These are phyloP conservation scores for Helminthosporium solani DNA, from an alignment of 2,329 filamentous ascomycete species.

Conservation along the genomic window DNA sequence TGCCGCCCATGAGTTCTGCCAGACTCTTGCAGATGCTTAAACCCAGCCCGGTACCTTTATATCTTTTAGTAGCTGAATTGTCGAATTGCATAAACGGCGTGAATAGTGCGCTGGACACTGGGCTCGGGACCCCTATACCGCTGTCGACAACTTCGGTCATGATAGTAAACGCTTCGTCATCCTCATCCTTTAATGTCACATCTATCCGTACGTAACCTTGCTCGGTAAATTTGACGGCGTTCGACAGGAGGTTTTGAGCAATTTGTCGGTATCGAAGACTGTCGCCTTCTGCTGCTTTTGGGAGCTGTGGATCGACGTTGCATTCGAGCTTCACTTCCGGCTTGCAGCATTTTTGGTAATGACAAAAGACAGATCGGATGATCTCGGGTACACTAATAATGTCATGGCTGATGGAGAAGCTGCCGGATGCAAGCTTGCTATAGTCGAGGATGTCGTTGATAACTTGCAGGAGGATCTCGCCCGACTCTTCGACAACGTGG, in stretches of 20 bases:
- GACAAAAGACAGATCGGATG: conserved; percentile 53
- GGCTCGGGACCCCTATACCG: conserved; percentile 55
- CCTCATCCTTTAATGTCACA: conserved; percentile 45
- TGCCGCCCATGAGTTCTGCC: conserved; percentile 58
- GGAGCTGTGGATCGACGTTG: conserved; percentile 50
- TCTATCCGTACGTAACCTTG: conserved; percentile 53
- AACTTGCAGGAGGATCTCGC: conserved; percentile 58
- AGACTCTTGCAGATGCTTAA: conserved; percentile 60
- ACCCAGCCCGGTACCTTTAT: conserved; percentile 59
- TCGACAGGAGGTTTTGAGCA: conserved; percentile 62
- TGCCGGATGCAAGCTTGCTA: conserved; percentile 62
- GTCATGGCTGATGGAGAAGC: conserved; percentile 58
- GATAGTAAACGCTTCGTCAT: conserved; percentile 49
- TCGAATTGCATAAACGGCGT: conserved; percentile 59
- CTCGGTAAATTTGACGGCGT: conserved; percentile 64
- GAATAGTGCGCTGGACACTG: conserved; percentile 52
- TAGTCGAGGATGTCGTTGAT: conserved; percentile 70
- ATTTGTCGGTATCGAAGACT: conserved; percentile 62
- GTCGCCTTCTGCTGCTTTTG: conserved; percentile 56
- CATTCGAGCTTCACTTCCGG: conserved; percentile 51
- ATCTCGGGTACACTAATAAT: conserved; percentile 52
- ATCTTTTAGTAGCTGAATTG: conserved; percentile 54
- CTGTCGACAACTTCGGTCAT: conserved; percentile 54
- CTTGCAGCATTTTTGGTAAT: conserved; percentile 50
- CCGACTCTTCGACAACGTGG: conserved; percentile 61